Evolutionary conservation across 2,329 filamentous ascomycete species (phyloP), one percentile per base, ranked within the genome.

Genomic region (Aspergillus novofumigatus): DNA sequence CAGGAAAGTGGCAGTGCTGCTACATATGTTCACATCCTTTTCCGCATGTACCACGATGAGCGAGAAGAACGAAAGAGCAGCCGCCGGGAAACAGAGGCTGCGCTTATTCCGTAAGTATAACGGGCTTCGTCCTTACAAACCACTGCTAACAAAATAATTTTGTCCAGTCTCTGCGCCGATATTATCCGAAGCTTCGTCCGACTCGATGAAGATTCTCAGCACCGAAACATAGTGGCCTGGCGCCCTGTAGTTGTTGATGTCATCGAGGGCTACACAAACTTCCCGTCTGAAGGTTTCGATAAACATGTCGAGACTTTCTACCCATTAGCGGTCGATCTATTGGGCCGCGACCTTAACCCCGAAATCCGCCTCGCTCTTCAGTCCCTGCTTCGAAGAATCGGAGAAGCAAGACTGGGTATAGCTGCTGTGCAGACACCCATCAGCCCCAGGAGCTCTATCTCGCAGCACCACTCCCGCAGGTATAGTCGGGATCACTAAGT

Each of bases 211-310:
- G 95, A 99, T 70, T 95, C 91, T 28, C 94, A 99, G 75, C 92
- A 97, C 71, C 84, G 94, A 55, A 99, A 99, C 74, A 96, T 99
- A 55, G 85, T 95, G 26, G 96, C 95, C 0, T 99, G 94, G 94
- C 83, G 94, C 20, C 94, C 94, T 0, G 94, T 99, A 0, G 94
- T 99, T 1, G 92, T 99, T 20, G 94, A 96, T 70, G 94, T 99
- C 8, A 81, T 99, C 9, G 93, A 99, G 69, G 94, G 94, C 1
- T 97, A 93, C 72, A 87, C 87, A 0, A 88, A 86, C 6, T 97
- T 97, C 77, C 90, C 91, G 0, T 81, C 85, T 20, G 82, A 86
- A 25, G 90, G 90, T 47, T 99, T 99, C 67, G 84, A 84, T 54
- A 86, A 87, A 57, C 87, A 97, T 66, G 83, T 96, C 7, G 80